phyloP scores from a whole-genome alignment of 2,329 filamentous ascomycete species.

The Fusarium nelsonii region DNA sequence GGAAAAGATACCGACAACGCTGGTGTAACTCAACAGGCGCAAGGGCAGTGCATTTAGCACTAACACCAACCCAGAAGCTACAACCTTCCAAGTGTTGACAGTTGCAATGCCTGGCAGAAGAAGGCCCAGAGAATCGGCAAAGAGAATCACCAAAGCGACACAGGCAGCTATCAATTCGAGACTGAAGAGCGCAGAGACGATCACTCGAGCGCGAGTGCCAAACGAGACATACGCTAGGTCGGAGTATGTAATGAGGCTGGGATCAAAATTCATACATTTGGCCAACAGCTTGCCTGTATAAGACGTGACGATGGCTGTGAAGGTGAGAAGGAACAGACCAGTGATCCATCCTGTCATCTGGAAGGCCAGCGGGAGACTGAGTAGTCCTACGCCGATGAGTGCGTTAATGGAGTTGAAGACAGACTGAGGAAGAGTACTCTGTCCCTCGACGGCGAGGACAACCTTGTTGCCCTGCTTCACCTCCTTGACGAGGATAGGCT shows the following conservation, averaged over 20 bases:
- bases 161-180: conserved; percentile 89
- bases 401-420: conserved; percentile 97
- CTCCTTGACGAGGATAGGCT: conserved; percentile 88
- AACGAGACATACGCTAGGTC: conserved; percentile 94
- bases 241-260: conserved; percentile 90
- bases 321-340: conserved; percentile 79
- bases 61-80: conserved; percentile 82
- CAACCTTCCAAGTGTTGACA: conserved; percentile 82
- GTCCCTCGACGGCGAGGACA: conserved; percentile 86
- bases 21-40: conserved; percentile 87
- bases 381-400: conserved; percentile 87
- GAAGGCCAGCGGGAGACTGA: conserved; percentile 89
- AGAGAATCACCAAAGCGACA: conserved; percentile 91
- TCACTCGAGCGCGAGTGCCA: conserved; percentile 81
- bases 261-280: conserved; percentile 89
- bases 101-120: conserved; percentile 77
- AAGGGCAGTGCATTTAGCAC: conserved; percentile 88
- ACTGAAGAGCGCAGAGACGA: conserved; percentile 87
- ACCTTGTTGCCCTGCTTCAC: conserved; percentile 89
- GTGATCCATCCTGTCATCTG: conserved; percentile 90
- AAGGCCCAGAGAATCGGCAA: conserved; percentile 87
- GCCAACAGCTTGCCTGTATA: conserved; percentile 90
- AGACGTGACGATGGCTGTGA: conserved; percentile 80
- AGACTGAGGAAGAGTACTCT: conserved; percentile 95
- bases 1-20: conserved; percentile 90